phyloP scores from a whole-genome alignment of 805 yeast genomes.

The Pichia membranifaciens region DNA sequence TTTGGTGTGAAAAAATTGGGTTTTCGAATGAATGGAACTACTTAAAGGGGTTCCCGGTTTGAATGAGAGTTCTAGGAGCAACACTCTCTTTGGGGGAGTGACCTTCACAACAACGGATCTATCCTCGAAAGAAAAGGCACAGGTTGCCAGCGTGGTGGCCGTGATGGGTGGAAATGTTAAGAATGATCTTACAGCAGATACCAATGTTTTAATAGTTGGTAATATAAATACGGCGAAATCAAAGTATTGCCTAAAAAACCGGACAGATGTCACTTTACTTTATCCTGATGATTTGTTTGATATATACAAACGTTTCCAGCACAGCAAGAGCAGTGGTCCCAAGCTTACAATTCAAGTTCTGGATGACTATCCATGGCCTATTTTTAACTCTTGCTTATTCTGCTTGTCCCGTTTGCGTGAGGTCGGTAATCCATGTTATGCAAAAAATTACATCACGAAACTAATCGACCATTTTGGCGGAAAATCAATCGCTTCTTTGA shows the following conservation, averaged over 20 bases:
- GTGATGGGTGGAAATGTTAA: slow-evolving; percentile 56
- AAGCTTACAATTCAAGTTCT: slow-evolving; percentile 11
- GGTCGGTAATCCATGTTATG: slow-evolving; percentile 19
- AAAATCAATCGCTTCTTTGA: slow-evolving; percentile 43
- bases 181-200: slow-evolving; percentile 56
- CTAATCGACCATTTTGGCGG: slow-evolving; percentile 45
- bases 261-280: slow-evolving; percentile 56
- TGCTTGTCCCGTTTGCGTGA: slow-evolving; percentile 39
- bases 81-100: slow-evolving; percentile 39
- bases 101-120: slow-evolving; percentile 57
- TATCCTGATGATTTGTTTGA: slow-evolving; percentile 38
- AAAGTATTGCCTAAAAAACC: slow-evolving; percentile 41
- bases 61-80: background rate
- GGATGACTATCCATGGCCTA: slow-evolving; percentile 28
- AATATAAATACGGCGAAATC: slow-evolving; percentile 50
- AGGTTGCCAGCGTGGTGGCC: slow-evolving; percentile 39
- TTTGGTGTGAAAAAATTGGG: no score
- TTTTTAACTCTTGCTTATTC: slow-evolving; percentile 40
- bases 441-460: slow-evolving; percentile 30
- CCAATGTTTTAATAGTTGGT: slow-evolving; percentile 55
- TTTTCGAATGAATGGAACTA: background rate
- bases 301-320: slow-evolving; percentile 47
- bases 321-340: slow-evolving; percentile 34
- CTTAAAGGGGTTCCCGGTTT: background rate
- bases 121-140: slow-evolving; percentile 34